These are phyloP conservation scores for Escallonia herrerae DNA, from an alignment of 129 eudicot species.

Conservation along the genomic window DNA sequence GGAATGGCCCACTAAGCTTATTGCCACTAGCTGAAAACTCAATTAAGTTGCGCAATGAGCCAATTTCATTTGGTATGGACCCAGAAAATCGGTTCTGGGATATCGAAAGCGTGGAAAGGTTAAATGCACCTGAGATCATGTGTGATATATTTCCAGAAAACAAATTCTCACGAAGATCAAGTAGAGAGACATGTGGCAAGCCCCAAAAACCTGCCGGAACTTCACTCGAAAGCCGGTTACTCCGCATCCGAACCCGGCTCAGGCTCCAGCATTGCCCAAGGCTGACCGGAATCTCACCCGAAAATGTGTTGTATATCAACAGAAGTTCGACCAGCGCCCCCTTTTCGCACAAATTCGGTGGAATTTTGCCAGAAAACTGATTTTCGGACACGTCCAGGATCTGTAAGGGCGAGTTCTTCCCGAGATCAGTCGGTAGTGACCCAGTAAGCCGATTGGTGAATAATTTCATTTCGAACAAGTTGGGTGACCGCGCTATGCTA, in stretches of 20 bases:
- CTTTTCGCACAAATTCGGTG: constrained; percentile 42
- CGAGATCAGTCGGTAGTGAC: constrained; percentile 57
- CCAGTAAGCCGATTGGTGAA: constrained; percentile 52
- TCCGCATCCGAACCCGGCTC: constrained; percentile 41
- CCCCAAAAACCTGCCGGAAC: constrained; percentile 76
- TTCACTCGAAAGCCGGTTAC: constrained; percentile 51
- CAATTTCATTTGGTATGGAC: constrained; percentile 46
- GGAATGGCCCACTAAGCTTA: constrained; percentile 49
- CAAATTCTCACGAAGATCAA: constrained; percentile 52
- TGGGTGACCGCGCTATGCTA: constrained; percentile 47
- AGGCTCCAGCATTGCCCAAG: constrained; percentile 48
- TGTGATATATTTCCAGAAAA: constrained; percentile 58
- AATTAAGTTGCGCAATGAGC: constrained; percentile 36
- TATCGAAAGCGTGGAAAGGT: constrained; percentile 46
- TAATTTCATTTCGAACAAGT: constrained; percentile 51
- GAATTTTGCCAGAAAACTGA: constrained; percentile 52
- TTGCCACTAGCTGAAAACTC: constrained; percentile 47
- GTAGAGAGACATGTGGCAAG: constrained; percentile 56
- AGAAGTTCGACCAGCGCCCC: constrained; percentile 44
- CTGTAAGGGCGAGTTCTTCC: constrained; percentile 46
- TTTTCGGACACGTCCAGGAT: constrained; percentile 56
- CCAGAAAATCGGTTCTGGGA: constrained; percentile 52
- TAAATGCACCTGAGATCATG: constrained; percentile 47
- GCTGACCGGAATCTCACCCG: constrained; percentile 55
- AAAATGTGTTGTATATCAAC: constrained; percentile 53